Conservation (phyloP, 768 basidiomycete genomes). For the Macrolepiota albuminosa region DNA sequence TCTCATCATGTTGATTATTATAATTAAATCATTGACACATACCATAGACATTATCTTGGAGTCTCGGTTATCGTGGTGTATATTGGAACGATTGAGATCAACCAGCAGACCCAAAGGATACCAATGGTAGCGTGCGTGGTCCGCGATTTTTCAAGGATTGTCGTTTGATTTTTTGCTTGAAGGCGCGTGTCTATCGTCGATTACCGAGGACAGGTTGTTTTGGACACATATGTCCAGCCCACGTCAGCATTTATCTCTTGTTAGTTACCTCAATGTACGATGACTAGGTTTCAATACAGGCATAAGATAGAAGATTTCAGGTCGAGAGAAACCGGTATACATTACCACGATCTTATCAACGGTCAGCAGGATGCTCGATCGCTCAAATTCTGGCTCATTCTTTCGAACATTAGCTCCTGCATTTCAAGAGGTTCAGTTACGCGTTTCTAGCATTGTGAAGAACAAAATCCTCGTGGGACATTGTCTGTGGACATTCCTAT, state of each 20-base stretch:
- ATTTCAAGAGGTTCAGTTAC: constrained; percentile 44
- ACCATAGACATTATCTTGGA: constrained; percentile 36
- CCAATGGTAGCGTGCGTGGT: constrained; percentile 50
- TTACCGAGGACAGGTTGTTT: constrained; percentile 38
- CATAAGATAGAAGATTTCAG: constrained; percentile 45
- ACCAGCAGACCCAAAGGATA: constrained; percentile 24
- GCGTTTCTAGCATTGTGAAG: constrained; percentile 35
- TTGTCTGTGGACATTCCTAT: constrained; percentile 47
- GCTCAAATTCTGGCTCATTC: neutral
- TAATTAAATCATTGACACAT: neutral
- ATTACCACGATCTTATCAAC: constrained; percentile 30
- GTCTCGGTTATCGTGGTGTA: constrained; percentile 41
- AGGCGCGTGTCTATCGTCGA: constrained; percentile 51
- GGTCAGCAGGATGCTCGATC: constrained; percentile 24
- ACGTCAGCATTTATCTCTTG: constrained; percentile 31
- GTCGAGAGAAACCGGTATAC: constrained; percentile 40
- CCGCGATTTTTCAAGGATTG: neutral
- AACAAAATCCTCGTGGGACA: constrained; percentile 55
- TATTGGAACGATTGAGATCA: constrained; percentile 27
- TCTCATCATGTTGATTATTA: neutral
- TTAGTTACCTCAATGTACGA: neutral
- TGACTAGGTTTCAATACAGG: constrained; percentile 21
- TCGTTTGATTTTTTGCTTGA: neutral
- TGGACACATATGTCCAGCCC: constrained; percentile 50
- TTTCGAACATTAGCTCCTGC: constrained; percentile 31